Evolutionary conservation across 768 basidiomycete species (phyloP).

Genomic region (Sporobolomyces phaffii): DNA sequence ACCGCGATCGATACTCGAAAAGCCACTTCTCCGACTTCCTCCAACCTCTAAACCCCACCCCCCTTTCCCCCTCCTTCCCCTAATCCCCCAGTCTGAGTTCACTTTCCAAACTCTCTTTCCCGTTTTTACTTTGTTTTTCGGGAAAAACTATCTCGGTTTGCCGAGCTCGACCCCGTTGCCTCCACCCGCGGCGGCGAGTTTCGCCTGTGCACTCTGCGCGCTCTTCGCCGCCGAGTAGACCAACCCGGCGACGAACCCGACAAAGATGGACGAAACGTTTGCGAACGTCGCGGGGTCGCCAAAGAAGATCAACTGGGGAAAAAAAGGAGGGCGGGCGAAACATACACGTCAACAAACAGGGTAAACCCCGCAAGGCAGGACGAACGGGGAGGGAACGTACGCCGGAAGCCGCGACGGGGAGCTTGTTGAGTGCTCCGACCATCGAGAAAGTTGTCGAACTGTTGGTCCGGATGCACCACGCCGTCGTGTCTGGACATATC

Average conservation of each 20-base stretch:
- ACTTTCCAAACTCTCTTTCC: no score
- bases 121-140: no score
- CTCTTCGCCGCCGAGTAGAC: conserved; percentile 30
- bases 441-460: conserved; percentile 95
- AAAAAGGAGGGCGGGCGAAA: not conserved
- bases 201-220: conserved; percentile 14
- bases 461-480: conserved; percentile 94
- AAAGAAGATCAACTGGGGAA: conserved; percentile 63
- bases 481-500: conserved; percentile 58
- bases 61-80: no score
- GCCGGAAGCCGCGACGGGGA: conserved; percentile 97
- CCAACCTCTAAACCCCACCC: no score
- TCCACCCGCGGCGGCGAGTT: not conserved
- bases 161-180: not conserved
- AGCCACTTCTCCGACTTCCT: no score
- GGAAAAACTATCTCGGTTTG: no score
- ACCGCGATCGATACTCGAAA: no score
- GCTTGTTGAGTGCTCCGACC: conserved; percentile 95
- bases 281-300: conserved; percentile 81
- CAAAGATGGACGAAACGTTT: conserved; percentile 75
- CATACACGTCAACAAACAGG: no score
- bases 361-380: no score
- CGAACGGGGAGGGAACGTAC: no score
- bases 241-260: conserved; percentile 59
- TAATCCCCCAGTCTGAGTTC: no score